These are phyloP conservation scores for Xylaria digitata DNA, from an alignment of 2,329 filamentous ascomycete species.

Conservation along the genomic window DNA sequence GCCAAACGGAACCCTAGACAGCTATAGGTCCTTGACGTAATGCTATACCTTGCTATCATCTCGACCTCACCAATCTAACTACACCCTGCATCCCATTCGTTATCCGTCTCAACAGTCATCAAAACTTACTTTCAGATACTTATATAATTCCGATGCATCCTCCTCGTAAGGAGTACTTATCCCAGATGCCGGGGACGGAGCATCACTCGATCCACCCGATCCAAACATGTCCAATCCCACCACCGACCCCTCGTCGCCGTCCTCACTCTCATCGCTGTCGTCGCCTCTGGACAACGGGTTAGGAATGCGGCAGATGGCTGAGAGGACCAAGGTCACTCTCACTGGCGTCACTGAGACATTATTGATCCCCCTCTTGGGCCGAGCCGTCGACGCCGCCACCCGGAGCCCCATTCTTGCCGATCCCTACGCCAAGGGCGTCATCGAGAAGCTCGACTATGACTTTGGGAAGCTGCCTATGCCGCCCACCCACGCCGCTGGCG, in stretches of 20 bases:
- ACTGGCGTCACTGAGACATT: slow-evolving; percentile 44
- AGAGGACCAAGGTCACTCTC: slow-evolving; percentile 21
- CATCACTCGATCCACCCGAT: not conserved
- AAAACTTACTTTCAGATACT: too few species aligned
- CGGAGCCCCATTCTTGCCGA: slow-evolving; percentile 43
- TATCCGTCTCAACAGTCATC: too few species aligned
- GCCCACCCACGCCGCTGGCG: slow-evolving; percentile 30
- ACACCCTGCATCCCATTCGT: too few species aligned
- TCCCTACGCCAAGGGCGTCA: slow-evolving; percentile 31
- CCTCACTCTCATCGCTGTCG: too few species aligned
- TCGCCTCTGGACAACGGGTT: not conserved
- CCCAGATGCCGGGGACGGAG: slow-evolving; percentile 1
- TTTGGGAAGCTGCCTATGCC: slow-evolving; percentile 39
- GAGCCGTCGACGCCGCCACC: slow-evolving; percentile 41
- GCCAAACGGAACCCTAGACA: too few species aligned
- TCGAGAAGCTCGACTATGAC: slow-evolving; percentile 44
- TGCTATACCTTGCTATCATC: too few species aligned
- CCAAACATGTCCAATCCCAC: slow-evolving; percentile 19
- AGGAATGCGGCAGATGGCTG: not conserved
- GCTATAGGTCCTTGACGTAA: too few species aligned
- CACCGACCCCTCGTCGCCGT: not conserved
- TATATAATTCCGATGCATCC: not conserved
- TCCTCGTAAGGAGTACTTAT: not conserved
- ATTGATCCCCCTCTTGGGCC: slow-evolving; percentile 42
- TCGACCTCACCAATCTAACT: too few species aligned